Evolutionary conservation across 2,329 filamentous ascomycete genomes (phyloP).

Genomic region (Trichophyton equinum): DNA sequence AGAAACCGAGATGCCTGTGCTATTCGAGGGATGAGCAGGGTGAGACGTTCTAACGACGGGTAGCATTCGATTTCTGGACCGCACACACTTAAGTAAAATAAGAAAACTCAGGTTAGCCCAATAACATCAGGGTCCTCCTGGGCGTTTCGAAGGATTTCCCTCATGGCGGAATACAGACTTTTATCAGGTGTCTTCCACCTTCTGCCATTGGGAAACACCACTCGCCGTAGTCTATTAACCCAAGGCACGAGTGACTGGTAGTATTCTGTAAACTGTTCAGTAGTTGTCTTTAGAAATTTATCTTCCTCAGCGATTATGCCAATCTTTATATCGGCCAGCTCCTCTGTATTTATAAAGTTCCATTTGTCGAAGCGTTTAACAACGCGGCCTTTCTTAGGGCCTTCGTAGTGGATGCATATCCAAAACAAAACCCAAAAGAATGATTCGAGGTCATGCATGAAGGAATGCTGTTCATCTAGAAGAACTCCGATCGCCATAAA

Average conservation of each 20-base stretch:
- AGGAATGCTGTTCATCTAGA: constrained; percentile 31
- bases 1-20: no score
- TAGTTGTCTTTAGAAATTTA: constrained; percentile 18
- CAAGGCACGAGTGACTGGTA: constrained; percentile 28
- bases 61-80: no score
- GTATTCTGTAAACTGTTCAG: constrained; percentile 13
- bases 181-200: constrained; percentile 11
- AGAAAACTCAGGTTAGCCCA: no score
- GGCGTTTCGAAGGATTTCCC: neutral
- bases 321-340: constrained; percentile 16
- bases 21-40: no score
- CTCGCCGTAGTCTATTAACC: constrained; percentile 28
- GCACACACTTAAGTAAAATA: no score
- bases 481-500: constrained; percentile 39
- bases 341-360: constrained; percentile 15
- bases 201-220: constrained; percentile 22
- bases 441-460: constrained; percentile 39
- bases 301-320: constrained; percentile 14
- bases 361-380: constrained; percentile 15
- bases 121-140: neutral
- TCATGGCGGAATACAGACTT: neutral
- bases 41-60: no score
- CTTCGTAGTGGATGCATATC: constrained; percentile 35
- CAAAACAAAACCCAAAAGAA: constrained; percentile 40
- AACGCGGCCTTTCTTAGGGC: constrained; percentile 12